Evolutionary conservation across 768 basidiomycete genomes (phyloP).

Genomic region (Collybia mongolica): DNA sequence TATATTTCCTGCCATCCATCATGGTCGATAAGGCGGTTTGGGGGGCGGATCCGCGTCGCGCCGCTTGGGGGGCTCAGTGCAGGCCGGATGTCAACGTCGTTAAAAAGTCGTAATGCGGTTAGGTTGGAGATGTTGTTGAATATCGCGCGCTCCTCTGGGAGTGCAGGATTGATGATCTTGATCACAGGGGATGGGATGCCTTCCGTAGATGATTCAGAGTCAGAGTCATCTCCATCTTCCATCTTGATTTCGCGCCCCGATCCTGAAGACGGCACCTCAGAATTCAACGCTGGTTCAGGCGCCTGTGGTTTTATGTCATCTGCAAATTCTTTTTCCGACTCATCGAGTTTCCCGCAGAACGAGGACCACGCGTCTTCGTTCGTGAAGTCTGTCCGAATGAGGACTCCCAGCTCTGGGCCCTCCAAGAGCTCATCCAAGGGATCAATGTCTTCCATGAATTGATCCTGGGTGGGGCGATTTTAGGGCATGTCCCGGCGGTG

Average conservation of each 20-base stretch:
- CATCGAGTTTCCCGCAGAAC: constrained; percentile 50
- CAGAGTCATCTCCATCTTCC: constrained; percentile 35
- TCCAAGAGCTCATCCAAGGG: constrained; percentile 49
- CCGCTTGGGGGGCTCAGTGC: constrained; percentile 48
- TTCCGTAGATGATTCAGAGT: constrained; percentile 25
- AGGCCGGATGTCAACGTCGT: constrained; percentile 64
- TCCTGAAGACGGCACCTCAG: not conserved
- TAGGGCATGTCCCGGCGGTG: no score
- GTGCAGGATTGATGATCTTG: constrained; percentile 42
- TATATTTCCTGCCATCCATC: constrained; percentile 76
- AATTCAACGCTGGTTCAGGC: not conserved
- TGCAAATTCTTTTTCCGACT: constrained; percentile 57
- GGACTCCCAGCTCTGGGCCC: constrained; percentile 52
- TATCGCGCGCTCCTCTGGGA: constrained; percentile 35
- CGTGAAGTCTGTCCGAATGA: constrained; percentile 74
- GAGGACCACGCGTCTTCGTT: constrained; percentile 64
- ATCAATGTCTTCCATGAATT: constrained; percentile 44
- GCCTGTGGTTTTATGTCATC: constrained; percentile 14
- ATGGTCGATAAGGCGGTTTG: constrained; percentile 59
- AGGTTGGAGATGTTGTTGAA: constrained; percentile 63
- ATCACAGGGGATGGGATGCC: constrained; percentile 37
- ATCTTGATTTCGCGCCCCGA: constrained; percentile 19
- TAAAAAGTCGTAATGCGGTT: constrained; percentile 62
- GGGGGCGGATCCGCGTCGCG: constrained; percentile 42
- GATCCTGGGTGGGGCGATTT: constrained; percentile 13